Base-by-base conservation (phyloP, 495 filamentous ascomycete genomes). In the Penicillium soppii region DNA sequence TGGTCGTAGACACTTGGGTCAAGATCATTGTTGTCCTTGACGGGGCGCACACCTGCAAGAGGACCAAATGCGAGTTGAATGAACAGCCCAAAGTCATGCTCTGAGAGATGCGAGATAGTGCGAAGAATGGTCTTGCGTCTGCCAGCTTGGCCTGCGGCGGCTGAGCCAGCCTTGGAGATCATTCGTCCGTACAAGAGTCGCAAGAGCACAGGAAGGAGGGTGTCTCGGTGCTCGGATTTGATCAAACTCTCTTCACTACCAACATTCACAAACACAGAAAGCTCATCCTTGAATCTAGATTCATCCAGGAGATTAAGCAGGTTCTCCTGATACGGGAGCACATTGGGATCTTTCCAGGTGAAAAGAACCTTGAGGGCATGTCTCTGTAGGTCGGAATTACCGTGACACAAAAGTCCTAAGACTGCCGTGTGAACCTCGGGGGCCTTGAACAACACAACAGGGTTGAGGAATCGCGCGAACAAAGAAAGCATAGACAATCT, bases 241-340 rank as follows among this genome's bases (percentile, higher is more conserved):
- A 97, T 85, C 47, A 83, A 69, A 54, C 85, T 89, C 46, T 91
- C 85, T 7, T 91, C 88, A 5, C 75, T 63, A 9, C 74, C 78
- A 23, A 80, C 68, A 59, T 91, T 89, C 41, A 97, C 82, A 47
- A 97, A 87, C 2, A 91, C 82, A 0, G 90, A 82, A 12, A 97
- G 80, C 68, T 97, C 91, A 59, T 97, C 95, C 58, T 89, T 86
- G 71, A 97, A 97, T 37, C 88, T 77, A 3, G 89, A 82, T 52
- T 97, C 94, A 57, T 99, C 95, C 12, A 97, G 77, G 4, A 99
- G 76, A 54, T 92, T 94, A 30, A 89, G 79, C 7, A 99, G 75
- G 53, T 91, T 88, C 57, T 96, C 92, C 53, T 92, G 81, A 60
- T 96, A 97, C 3, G 84, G 83, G 38, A 76, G 77, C 40, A 99